phyloP scores from a whole-genome alignment of 495 filamentous ascomycete genomes.

The Sabuloglossum arenarium region DNA sequence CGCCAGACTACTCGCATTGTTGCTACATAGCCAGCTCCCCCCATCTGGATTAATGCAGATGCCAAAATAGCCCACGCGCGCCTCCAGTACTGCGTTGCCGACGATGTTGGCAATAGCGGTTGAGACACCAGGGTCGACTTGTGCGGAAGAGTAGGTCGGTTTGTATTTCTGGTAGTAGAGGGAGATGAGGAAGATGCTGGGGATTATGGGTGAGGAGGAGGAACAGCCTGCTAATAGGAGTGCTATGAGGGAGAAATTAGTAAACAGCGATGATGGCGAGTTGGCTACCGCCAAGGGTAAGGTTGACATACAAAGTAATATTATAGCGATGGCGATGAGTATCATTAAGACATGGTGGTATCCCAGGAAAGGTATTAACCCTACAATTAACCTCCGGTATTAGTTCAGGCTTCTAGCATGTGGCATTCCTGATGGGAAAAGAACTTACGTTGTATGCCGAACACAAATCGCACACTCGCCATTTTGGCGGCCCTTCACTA shows the following conservation, averaged over 20 bases:
- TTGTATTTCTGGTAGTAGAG: conserved; percentile 50
- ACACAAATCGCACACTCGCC: conserved; percentile 16
- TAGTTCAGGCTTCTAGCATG: neutral
- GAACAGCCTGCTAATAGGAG: conserved; percentile 64
- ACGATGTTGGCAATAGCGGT: conserved; percentile 56
- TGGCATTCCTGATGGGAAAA: neutral
- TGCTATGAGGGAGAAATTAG: conserved; percentile 23
- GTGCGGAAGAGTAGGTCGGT: conserved; percentile 45
- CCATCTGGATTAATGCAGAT: conserved; percentile 59
- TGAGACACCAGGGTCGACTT: conserved; percentile 69
- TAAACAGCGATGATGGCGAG: conserved; percentile 2
- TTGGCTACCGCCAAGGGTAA: neutral
- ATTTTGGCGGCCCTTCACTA: conserved; percentile 7
- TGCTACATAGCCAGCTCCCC: conserved; percentile 49
- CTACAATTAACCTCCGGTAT: conserved; percentile 20
- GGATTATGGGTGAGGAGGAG: conserved; percentile 52
- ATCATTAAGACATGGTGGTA: conserved; percentile 99
- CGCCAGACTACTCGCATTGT: conserved; percentile 56
- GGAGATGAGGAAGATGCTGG: conserved; percentile 60
- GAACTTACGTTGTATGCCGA: conserved; percentile 12
- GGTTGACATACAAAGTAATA: conserved; percentile 64
- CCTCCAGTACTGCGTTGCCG: conserved; percentile 40
- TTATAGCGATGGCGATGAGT: conserved; percentile 80
- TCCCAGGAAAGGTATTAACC: conserved; percentile 81
- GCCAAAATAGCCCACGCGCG: conserved; percentile 54